These are phyloP conservation scores for Diaporthe amygdali DNA, from an alignment of 2,329 filamentous ascomycete genomes.

Conservation along the genomic window DNA sequence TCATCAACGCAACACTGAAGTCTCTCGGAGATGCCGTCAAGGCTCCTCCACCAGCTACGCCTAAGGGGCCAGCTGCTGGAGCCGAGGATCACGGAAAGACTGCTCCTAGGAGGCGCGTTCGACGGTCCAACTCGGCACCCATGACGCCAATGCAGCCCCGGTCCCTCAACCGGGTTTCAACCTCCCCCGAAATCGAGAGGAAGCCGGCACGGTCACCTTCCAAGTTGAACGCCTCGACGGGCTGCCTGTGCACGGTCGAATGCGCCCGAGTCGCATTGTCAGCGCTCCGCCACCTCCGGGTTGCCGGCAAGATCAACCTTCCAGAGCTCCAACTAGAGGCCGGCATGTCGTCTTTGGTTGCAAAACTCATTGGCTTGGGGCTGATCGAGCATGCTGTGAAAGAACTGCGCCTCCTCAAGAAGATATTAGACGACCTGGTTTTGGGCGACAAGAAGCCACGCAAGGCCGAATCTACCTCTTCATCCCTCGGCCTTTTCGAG, in stretches of 20 bases:
- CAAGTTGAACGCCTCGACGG: constrained; percentile 40
- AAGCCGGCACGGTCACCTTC: constrained; percentile 34
- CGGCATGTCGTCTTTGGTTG: constrained; percentile 73
- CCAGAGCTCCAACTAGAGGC: constrained; percentile 72
- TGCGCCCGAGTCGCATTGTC: constrained; percentile 72
- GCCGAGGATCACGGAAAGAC: constrained; percentile 45
- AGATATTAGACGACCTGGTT: constrained; percentile 55
- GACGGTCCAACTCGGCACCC: constrained; percentile 62
- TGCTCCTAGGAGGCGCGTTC: constrained; percentile 46
- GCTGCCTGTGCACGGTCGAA: constrained; percentile 66
- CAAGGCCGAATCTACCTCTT: constrained; percentile 42
- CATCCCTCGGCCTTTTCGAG: constrained; percentile 49
- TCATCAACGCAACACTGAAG: constrained; percentile 75
- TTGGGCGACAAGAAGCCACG: constrained; percentile 37
- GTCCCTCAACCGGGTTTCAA: constrained; percentile 64
- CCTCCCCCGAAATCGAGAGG: constrained; percentile 51
- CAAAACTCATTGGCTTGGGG: constrained; percentile 68
- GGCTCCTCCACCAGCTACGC: constrained; percentile 36
- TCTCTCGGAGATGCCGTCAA: constrained; percentile 71
- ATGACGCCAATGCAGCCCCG: constrained; percentile 67
- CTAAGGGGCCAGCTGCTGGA: constrained; percentile 39
- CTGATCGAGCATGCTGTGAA: constrained; percentile 72
- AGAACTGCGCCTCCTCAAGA: constrained; percentile 71
- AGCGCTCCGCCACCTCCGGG: constrained; percentile 64
- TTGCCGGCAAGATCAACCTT: constrained; percentile 57